Evolutionary conservation across 352 stramenopile species (phyloP), one percentile per base, ranked within the genome.

Genomic region (Phytophthora ohioensis): DNA sequence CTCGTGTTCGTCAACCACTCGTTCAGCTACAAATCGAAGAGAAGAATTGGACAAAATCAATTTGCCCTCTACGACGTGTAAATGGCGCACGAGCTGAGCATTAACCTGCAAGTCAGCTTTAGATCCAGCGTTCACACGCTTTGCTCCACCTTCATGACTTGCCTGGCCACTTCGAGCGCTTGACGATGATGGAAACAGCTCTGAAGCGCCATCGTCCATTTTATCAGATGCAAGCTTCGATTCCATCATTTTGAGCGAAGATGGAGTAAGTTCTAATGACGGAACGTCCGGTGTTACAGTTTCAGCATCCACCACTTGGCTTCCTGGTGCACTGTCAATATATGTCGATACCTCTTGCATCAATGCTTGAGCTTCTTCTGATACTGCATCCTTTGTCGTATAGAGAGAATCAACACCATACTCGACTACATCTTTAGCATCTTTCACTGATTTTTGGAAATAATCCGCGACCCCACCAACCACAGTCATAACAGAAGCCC

Each of bases 1-100:
- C 31, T 91, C 87, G 21, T 94, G 80, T 71, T 96, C 89, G 45
- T 95, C 87, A 47, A 94, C 81, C 17, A 95, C 78, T 35, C 80
- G 72, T 36, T 87, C 82, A 5, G 87, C 78, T 12, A 90, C 52
- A 67, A 95, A 95, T 34, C 82, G 74, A 34, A 96, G 61, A 17
- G 78, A 65, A 3, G 76, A 71, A 47, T 84, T 81, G 1, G 81
- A 83, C 0, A 96, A 46, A 6, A 88, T 69, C 0, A 95, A 57
- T 34, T 81, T 81, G 7, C 89, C 89, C 21, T 87, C 78, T 13
- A 95, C 77, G 21, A 95, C 73, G 64, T 94, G 76, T 73, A 94
- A 86, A 71, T 95, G 82, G 0, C 87, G 86, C 17, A 96, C 76
- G 10, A 94, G 67, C 47, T 91, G 89, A 5, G 85, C 85, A 36